Percentiles rank a stretch among this genome's conserved stretches.
Conservation (phyloP, 1,284 basidiomycete genomes). For the Sporisorium sorghi region DNA sequence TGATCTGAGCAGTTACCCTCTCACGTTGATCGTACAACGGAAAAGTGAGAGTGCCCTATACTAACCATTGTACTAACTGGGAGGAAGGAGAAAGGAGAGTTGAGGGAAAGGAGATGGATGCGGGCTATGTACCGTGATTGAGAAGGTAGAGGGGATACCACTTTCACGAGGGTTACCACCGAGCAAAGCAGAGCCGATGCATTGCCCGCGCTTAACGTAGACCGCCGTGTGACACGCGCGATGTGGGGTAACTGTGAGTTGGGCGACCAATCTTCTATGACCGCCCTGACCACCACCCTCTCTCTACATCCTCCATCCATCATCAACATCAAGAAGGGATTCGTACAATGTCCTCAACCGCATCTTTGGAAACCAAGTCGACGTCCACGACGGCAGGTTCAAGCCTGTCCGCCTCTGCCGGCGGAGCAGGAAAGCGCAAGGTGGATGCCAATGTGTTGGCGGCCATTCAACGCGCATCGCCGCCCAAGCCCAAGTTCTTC, state of each 20-base stretch:
- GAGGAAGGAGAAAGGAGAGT: not conserved
- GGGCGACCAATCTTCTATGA: not conserved
- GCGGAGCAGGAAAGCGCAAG: slow-evolving; percentile 39
- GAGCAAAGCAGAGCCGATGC: slow-evolving; percentile 2
- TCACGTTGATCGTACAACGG: not conserved
- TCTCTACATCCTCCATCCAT: not conserved
- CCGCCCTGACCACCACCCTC: not conserved
- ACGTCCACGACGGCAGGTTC: slow-evolving; percentile 13
- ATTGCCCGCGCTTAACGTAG: not conserved
- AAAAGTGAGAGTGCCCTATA: slow-evolving; percentile 21
- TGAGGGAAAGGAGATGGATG: too few species aligned
- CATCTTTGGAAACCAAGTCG: slow-evolving; percentile 17
- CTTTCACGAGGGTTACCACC: slow-evolving; percentile 19
- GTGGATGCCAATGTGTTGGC: slow-evolving; percentile 48
- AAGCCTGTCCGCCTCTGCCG: slow-evolving; percentile 15
- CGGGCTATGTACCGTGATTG: not conserved
- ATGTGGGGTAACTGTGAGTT: slow-evolving; percentile 6
- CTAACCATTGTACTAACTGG: slow-evolving; percentile 34
- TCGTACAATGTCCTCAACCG: slow-evolving; percentile 35
- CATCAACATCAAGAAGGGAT: not conserved
- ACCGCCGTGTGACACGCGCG: not conserved
- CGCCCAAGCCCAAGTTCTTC: slow-evolving; percentile 34
- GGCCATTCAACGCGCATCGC: slow-evolving; percentile 34
- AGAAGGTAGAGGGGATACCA: not conserved
- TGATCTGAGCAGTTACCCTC: slow-evolving; percentile 47